Percentiles rank a stretch among this genome's conserved stretches.
Conservation (phyloP, 208 protist species). For the Entamoeba nuttalli region DNA sequence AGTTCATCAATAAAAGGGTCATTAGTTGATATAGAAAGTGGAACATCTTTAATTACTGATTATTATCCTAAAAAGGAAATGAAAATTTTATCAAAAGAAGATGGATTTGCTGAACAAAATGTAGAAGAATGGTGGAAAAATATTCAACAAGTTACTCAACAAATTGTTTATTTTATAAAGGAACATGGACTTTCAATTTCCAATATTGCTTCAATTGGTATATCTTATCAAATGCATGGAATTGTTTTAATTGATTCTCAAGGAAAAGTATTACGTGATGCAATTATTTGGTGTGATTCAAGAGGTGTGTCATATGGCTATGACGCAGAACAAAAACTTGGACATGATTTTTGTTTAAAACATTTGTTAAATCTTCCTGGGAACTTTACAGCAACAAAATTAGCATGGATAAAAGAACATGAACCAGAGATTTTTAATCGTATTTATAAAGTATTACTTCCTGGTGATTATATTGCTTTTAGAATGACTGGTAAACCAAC, state of each 20-base stretch:
- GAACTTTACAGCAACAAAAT: not conserved
- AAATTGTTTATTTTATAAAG: not conserved
- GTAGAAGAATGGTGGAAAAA: not conserved
- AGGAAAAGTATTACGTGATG: not conserved
- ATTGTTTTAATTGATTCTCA: not conserved
- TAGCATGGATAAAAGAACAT: not conserved
- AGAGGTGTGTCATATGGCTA: not conserved
- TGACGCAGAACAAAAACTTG: not conserved
- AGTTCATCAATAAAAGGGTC: not conserved
- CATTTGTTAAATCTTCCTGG: not conserved
- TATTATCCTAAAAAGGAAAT: not conserved
- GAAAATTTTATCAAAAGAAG: not conserved
- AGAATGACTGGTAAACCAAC: not conserved
- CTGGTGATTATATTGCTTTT: not conserved
- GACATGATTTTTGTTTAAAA: not conserved
- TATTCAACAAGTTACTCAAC: not conserved
- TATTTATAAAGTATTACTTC: not conserved
- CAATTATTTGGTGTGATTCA: not conserved
- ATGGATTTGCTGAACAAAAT: not conserved
- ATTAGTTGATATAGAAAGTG: not conserved
- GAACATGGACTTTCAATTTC: not conserved
- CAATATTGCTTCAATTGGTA: not conserved
- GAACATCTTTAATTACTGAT: not conserved
- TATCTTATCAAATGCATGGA: not conserved
- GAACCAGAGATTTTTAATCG: not conserved